phyloP scores from a whole-genome alignment of 345 rosid genomes.

The Noccaea bulbosa region DNA sequence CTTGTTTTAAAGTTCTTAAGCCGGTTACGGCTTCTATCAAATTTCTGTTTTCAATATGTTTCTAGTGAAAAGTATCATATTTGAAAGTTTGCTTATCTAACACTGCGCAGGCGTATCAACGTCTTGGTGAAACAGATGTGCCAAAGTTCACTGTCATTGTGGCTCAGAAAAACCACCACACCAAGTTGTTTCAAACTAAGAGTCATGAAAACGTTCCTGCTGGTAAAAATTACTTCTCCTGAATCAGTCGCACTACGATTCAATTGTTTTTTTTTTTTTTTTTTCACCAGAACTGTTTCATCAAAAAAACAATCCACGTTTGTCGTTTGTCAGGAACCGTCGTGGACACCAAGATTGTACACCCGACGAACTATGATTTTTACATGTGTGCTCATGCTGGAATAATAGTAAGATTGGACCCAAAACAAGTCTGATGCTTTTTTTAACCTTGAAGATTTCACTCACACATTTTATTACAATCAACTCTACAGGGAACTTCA shows the following conservation, averaged over 20 bases:
- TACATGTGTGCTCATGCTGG: conserved; percentile 93
- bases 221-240: conserved; percentile 48
- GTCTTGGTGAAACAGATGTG: conserved; percentile 62
- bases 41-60: conserved; percentile 18
- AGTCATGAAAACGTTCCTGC: conserved; percentile 84
- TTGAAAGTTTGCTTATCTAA: conserved; percentile 1
- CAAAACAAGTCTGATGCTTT: not conserved
- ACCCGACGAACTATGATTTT: conserved; percentile 85
- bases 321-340: conserved; percentile 62
- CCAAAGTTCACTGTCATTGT: conserved; percentile 89
- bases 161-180: conserved; percentile 89
- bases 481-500: conserved; percentile 73
- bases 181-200: conserved; percentile 70
- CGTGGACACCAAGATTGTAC: conserved; percentile 80
- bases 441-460: conserved; percentile 3
- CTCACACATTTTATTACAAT: not conserved
- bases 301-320: not conserved
- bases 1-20: conserved; percentile 10
- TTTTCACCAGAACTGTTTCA: conserved; percentile 1
- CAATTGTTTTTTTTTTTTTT: not conserved
- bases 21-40: conserved; percentile 20
- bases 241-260: conserved; percentile 7
- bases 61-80: conserved; percentile 5
- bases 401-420: conserved; percentile 56
- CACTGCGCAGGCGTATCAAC: conserved; percentile 69